Base-by-base conservation (phyloP, 208 protist species). In the Wallacemonas sp. region DNA sequence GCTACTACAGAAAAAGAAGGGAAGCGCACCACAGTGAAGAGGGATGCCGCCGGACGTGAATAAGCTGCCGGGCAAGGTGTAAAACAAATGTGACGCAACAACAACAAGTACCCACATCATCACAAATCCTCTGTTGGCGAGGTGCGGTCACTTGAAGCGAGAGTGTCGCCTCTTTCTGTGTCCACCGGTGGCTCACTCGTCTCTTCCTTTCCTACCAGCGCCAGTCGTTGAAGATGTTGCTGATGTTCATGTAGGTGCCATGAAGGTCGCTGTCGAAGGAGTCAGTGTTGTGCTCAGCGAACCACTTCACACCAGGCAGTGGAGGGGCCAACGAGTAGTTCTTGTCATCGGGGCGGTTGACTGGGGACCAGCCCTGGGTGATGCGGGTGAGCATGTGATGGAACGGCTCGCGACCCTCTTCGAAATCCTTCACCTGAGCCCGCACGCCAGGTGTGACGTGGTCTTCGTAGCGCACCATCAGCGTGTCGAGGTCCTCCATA, bases 171-270 rank as follows among this genome's bases (percentile, higher is more conserved):
- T n/a, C n/a, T n/a, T n/a, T n/a, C n/a, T n/a, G n/a, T n/a, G n/a
- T 17, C 37, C 37, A 12, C 37, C 37, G 13, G 12, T 17, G 12
- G 37, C 12, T 44, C 17, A 42, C 57, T 15, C 6, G 3, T 48
- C 13, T 53, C 4, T 39, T 21, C n/a, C 5, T n/a, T 5, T 3
- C 44, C 68, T 93, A 95, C 89, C 89, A 95, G 27, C 86, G 78
- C 71, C 87, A 95, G 48, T 95, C 89, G 62, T 93, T 92, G 73
- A 92, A 86, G 44, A 95, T 79, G 62, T 95, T 95, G 8, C 76
- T 87, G 48, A 95, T 64, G 57, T 95, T 74, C 69, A 87, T 78
- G 69, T 93, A 93, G 0, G 86, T 88, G 66, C 87, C 90, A 73
- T 93, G 73, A 27, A 81, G 81, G 13, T 87, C 68, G 70, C 81